A percentile compares a stretch with the other conserved stretches of the same genome.
Conservation (phyloP, 1,284 basidiomycete species). For the Boletus mariae region DNA sequence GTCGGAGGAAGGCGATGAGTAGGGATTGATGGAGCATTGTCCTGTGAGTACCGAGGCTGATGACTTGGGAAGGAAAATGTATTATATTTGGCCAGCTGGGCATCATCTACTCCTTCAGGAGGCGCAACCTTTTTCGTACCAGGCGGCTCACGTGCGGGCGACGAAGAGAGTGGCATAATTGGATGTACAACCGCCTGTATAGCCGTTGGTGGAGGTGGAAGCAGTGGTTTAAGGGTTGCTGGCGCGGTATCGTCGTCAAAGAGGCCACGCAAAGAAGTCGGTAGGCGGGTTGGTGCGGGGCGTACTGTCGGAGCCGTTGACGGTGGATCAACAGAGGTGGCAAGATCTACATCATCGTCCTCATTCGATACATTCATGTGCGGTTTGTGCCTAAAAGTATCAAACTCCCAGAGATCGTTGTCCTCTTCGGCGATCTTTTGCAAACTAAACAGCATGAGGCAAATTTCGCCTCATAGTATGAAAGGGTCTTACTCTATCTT, state of each 20-base stretch:
- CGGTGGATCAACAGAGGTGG: conserved; percentile 27
- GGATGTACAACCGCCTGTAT: conserved; percentile 30
- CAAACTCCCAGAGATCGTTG: conserved; percentile 72
- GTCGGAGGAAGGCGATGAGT: conserved; percentile 33
- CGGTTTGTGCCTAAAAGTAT: conserved; percentile 56
- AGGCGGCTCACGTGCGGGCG: conserved; percentile 25
- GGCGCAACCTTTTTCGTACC: conserved; percentile 14
- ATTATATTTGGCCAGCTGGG: conserved; percentile 44
- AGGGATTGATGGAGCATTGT: conserved; percentile 38
- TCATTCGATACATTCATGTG: conserved; percentile 21
- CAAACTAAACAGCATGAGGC: conserved; percentile 30
- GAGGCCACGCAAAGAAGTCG: conserved; percentile 64
- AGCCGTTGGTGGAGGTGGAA: conserved; percentile 23
- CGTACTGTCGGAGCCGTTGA: conserved; percentile 47
- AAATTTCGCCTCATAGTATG: neutral
- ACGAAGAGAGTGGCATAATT: conserved; percentile 29
- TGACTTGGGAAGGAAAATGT: conserved; percentile 52
- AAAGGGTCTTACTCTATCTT: conserved; percentile 43
- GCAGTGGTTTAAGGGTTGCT: conserved; percentile 43
- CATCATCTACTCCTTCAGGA: conserved; percentile 36
- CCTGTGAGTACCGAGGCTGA: conserved; percentile 43
- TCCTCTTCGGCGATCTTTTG: conserved; percentile 36
- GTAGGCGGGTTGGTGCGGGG: conserved; percentile 46
- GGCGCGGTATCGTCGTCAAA: conserved; percentile 54
- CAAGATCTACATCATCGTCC: conserved; percentile 17